Conservation (phyloP, 2,329 filamentous ascomycete genomes). For the Aspergillus spinulosporus region DNA sequence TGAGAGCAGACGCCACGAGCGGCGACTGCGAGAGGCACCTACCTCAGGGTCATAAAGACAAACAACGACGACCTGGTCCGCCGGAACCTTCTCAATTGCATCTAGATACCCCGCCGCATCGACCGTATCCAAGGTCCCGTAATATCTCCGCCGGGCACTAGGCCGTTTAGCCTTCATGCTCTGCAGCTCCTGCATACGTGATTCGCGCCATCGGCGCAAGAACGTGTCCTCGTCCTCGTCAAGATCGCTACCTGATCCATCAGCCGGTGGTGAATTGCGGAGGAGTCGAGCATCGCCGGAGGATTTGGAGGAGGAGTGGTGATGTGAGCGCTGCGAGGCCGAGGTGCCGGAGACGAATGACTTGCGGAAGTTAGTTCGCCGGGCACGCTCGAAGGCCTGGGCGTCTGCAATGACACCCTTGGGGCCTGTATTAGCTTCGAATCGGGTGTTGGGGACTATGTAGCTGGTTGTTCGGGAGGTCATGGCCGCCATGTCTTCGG, state of each 20-base stretch:
- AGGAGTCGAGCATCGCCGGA: slow-evolving; percentile 26
- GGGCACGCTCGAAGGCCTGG: slow-evolving; percentile 51
- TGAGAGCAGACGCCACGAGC: background rate
- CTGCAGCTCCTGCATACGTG: slow-evolving; percentile 75
- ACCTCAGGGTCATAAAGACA: slow-evolving; percentile 90
- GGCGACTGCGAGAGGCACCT: slow-evolving; percentile 38
- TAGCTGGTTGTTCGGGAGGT: slow-evolving; percentile 40
- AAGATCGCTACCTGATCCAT: slow-evolving; percentile 49
- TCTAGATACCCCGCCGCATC: slow-evolving; percentile 91
- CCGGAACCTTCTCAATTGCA: slow-evolving; percentile 83
- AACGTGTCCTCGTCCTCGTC: slow-evolving; percentile 74
- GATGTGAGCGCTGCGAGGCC: slow-evolving; percentile 32
- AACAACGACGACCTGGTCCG: slow-evolving; percentile 83
- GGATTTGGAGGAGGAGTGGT: slow-evolving; percentile 22
- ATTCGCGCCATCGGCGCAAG: slow-evolving; percentile 80
- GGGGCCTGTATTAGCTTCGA: slow-evolving; percentile 52
- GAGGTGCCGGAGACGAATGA: slow-evolving; percentile 40
- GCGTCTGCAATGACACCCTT: slow-evolving; percentile 55
- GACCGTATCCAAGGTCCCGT: slow-evolving; percentile 77
- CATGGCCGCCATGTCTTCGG: slow-evolving; percentile 37
- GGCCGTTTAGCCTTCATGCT: slow-evolving; percentile 64
- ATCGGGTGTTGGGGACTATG: slow-evolving; percentile 47
- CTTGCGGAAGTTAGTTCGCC: slow-evolving; percentile 49
- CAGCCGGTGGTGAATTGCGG: slow-evolving; percentile 26
- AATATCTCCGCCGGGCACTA: slow-evolving; percentile 75